Base-by-base conservation (phyloP, 768 basidiomycete species). In the Hericium erinaceus region DNA sequence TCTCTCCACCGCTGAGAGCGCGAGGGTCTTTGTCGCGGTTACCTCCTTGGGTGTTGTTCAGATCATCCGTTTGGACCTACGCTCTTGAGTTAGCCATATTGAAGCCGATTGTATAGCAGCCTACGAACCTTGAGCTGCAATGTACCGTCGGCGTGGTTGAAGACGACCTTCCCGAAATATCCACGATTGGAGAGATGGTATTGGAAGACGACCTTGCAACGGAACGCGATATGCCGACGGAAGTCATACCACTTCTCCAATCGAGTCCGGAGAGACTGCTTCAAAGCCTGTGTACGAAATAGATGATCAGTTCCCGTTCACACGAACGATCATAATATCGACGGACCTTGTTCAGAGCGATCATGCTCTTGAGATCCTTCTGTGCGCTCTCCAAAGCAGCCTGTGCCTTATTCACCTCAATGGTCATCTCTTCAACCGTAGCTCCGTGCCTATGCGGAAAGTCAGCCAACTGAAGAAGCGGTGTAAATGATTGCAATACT, bases 1-100 rank as follows among this genome's bases (percentile, higher is more conserved):
- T 95, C 70, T 98, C 95, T 40, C 95, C 95, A 50, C 95, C 95
- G 62, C 89, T 92, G 16, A 95, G 76, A 33, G 88, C 87, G 39
- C 84, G 84, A 3, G 92, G 88, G 66, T 94, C 89, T 69, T 92
- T 92, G 64, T 92, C 89, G 38, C 79, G 75, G 22, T 67, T 64
- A 26, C 61, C 72, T 3, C 74, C 79, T 68, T 86, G 84, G 0
- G 84, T 84, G 33, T 75, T 73, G 13, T 78, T 74, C 64, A 86
- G 83, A 62, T 93, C 91, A 56, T 93, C 90, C 9, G 91, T 94
- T 74, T 88, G 85, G 10, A 93, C 87, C 83, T 86, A 64, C 20
- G 39, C 28, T 54, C 37, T 46, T 28, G 48, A 55, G 58, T 41
- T 48, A 52, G 38, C 41, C 39, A 26, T 28, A 1, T 28, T 44